phyloP scores from a whole-genome alignment of 2,329 filamentous ascomycete genomes.

The Didymella pomorum region DNA sequence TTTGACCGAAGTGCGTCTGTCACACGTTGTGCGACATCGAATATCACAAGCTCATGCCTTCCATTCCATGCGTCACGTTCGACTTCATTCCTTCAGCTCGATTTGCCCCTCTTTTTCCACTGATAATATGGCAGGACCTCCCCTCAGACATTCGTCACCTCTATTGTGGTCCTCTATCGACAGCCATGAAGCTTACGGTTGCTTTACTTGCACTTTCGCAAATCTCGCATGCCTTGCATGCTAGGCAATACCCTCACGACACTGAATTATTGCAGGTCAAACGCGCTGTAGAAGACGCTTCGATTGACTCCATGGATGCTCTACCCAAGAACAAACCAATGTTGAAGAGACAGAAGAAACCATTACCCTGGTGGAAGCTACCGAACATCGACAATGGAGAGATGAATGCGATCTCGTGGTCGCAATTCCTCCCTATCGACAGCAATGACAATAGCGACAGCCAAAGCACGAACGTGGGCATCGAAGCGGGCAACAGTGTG shows the following conservation, averaged over 20 bases:
- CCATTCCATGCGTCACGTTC: conserved; percentile 12
- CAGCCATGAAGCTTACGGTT: not conserved
- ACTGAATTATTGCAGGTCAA: not conserved
- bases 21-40: conserved; percentile 13
- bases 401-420: conserved; percentile 17
- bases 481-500: not conserved
- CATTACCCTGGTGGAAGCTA: conserved; percentile 14
- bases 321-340: not conserved
- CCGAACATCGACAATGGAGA: conserved; percentile 11
- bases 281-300: not conserved
- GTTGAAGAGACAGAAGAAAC: not conserved
- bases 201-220: not conserved
- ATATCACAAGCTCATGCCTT: conserved; percentile 7
- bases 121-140: not conserved
- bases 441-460: not conserved
- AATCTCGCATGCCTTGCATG: conserved; percentile 3
- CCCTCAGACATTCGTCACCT: not conserved
- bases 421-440: conserved; percentile 9
- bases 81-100: conserved; percentile 7
- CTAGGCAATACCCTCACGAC: not conserved
- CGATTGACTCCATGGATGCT: not conserved
- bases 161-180: not conserved
- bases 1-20: not conserved
- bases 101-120: not conserved
- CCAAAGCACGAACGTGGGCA: not conserved